Evolutionary conservation across 345 rosid species (phyloP).

Genomic region (Salix suchowensis): DNA sequence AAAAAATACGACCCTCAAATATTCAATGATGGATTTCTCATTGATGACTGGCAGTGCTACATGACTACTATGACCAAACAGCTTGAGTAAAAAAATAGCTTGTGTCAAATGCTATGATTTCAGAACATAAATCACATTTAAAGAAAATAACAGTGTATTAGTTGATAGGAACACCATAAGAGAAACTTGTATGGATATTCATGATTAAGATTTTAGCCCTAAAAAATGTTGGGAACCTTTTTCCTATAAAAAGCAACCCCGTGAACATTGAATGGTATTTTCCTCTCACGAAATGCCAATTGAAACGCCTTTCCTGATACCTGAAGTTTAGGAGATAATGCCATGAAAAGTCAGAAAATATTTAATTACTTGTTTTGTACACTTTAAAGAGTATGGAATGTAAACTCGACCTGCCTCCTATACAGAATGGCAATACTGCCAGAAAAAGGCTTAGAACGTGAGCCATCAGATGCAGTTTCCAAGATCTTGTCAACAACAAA

Average conservation of each 20-base stretch:
- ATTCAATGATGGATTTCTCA: no score
- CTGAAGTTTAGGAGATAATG: slow-evolving; percentile 34
- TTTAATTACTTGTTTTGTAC: neutral
- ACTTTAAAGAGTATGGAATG: slow-evolving; percentile 10
- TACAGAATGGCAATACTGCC: slow-evolving; percentile 76
- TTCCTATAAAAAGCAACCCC: slow-evolving; percentile 93
- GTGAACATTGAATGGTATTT: slow-evolving; percentile 86
- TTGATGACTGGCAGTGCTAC: no score
- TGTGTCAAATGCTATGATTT: no score
- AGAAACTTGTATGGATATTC: neutral
- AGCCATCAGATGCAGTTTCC: slow-evolving; percentile 44
- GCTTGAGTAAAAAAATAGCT: no score
- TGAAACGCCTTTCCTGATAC: slow-evolving; percentile 87
- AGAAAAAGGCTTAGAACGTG: slow-evolving; percentile 47
- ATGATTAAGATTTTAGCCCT: neutral
- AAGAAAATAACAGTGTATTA: neutral
- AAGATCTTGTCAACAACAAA: slow-evolving; percentile 83
- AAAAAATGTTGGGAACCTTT: slow-evolving; percentile 46
- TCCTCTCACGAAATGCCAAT: slow-evolving; percentile 73
- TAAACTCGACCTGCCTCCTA: slow-evolving; percentile 80
- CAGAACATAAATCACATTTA: neutral
- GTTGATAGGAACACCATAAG: neutral
- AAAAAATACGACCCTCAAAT: no score
- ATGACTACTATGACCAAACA: no score
- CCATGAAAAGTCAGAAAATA: slow-evolving; percentile 13